Percentiles rank a stretch among this genome's conserved stretches.
phyloP scores from a whole-genome alignment of 1,139 yeast species.

The Lodderomyces parapsilosis region DNA sequence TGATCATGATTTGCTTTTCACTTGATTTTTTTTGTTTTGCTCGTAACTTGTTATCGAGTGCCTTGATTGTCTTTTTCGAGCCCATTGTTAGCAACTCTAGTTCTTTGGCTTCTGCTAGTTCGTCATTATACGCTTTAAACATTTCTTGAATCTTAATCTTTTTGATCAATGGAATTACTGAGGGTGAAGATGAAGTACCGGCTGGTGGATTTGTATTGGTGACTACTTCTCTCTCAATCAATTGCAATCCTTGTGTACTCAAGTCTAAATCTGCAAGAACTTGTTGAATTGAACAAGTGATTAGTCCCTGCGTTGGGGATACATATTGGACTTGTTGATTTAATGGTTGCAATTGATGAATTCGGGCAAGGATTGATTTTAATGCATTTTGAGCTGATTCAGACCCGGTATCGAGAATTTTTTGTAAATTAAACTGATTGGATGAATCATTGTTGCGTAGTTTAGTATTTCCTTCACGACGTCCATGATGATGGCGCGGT shows the following conservation, averaged over 20 bases:
- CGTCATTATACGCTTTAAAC: constrained; percentile 32
- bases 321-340: constrained; percentile 25
- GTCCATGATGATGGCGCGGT: neutral
- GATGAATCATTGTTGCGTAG: neutral
- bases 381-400: constrained; percentile 30
- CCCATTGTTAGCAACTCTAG: constrained; percentile 35
- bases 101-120: constrained; percentile 33
- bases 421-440: neutral
- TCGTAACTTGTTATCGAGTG: constrained; percentile 14
- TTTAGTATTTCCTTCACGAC: neutral
- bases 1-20: constrained; percentile 31
- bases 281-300: constrained; percentile 15
- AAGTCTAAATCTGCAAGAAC: constrained; percentile 20
- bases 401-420: constrained; percentile 18
- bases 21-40: constrained; percentile 17
- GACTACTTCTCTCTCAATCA: constrained; percentile 21
- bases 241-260: constrained; percentile 26
- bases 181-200: neutral
- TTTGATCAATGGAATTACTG: constrained; percentile 29
- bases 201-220: too few species aligned
- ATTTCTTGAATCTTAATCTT: constrained; percentile 28
- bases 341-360: constrained; percentile 10
- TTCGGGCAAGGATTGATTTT: constrained; percentile 27
- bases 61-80: constrained; percentile 30
- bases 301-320: neutral